These are phyloP conservation scores for Aspergillaceae sp. DNA, from an alignment of 2,329 filamentous ascomycete species.

Conservation along the genomic window DNA sequence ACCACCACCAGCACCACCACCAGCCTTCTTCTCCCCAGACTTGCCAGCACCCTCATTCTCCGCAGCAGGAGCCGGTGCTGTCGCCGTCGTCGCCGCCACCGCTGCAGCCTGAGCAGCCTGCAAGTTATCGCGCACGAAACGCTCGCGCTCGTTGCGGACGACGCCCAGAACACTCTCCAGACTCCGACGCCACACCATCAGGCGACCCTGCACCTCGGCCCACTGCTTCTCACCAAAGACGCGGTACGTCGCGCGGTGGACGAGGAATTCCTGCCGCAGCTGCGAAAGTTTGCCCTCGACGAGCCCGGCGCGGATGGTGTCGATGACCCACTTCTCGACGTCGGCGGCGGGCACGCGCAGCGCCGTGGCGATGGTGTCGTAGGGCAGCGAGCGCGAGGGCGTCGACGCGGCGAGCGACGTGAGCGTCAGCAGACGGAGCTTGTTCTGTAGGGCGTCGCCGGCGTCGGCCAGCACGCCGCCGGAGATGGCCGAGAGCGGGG, in stretches of 20 bases:
- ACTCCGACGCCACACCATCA: slow-evolving; percentile 85
- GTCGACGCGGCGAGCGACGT: slow-evolving; percentile 78
- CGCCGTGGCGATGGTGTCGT: slow-evolving; percentile 72
- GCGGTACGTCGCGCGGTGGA: slow-evolving; percentile 92
- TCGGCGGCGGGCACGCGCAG: slow-evolving; percentile 75
- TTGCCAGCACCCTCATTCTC: slow-evolving; percentile 14
- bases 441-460: slow-evolving; percentile 73
- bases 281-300: slow-evolving; percentile 96
- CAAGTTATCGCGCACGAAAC: slow-evolving; percentile 59
- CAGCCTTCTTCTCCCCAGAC: slow-evolving; percentile 8
- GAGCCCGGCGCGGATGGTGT: slow-evolving; percentile 89
- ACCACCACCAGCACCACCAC: slow-evolving; percentile 3
- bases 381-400: slow-evolving; percentile 78
- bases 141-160: slow-evolving; percentile 70
- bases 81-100: background rate
- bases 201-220: slow-evolving; percentile 80
- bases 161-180: slow-evolving; percentile 70
- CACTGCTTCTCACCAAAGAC: slow-evolving; percentile 98
- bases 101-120: slow-evolving; percentile 43
- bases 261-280: slow-evolving; percentile 83
- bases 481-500: slow-evolving; percentile 53
- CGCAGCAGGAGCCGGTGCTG: slow-evolving; percentile 4
- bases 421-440: slow-evolving; percentile 93
- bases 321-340: slow-evolving; percentile 97
- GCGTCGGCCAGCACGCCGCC: slow-evolving; percentile 71